Evolutionary conservation across 2,329 filamentous ascomycete genomes (phyloP).

Genomic region (Plectosphaerella cucumerina): DNA sequence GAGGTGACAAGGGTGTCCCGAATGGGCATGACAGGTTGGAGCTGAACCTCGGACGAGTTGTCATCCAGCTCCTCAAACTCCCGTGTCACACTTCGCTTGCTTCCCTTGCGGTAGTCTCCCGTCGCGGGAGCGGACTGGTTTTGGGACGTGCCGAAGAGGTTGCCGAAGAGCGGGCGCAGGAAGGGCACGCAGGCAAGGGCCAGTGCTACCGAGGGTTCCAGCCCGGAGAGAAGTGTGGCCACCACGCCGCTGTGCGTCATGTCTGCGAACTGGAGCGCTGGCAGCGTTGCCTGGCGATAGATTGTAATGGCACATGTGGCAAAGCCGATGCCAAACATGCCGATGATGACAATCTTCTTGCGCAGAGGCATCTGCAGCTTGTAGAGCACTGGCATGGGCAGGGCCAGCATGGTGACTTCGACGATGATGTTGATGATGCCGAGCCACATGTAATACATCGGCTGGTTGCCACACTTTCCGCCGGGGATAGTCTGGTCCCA

Average conservation of each 20-base stretch:
- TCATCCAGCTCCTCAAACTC: constrained; percentile 1
- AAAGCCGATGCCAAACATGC: constrained; percentile 23
- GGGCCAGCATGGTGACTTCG: constrained; percentile 23
- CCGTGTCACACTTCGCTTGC: neutral
- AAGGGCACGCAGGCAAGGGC: constrained; percentile 1
- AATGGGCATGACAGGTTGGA: neutral
- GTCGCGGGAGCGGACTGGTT: neutral
- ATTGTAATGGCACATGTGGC: constrained; percentile 2
- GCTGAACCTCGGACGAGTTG: constrained; percentile 1
- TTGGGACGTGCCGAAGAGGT: neutral
- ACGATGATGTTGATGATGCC: constrained; percentile 25
- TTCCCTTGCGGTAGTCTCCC: neutral
- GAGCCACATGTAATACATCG: constrained; percentile 21
- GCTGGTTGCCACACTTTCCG: constrained; percentile 25
- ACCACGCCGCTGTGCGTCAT: constrained; percentile 2
- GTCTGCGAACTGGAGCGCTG: neutral
- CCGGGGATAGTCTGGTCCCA: constrained; percentile 26
- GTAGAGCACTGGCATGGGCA: constrained; percentile 26
- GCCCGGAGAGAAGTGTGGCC: neutral
- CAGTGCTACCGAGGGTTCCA: constrained; percentile 1
- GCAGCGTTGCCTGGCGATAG: neutral
- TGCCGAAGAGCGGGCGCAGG: neutral
- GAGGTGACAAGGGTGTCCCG: neutral
- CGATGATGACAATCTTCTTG: constrained; percentile 24
- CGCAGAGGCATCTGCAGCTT: constrained; percentile 21